phyloP scores from a whole-genome alignment of 2,329 filamentous ascomycete species.

The Zymoseptoria ardabiliae region DNA sequence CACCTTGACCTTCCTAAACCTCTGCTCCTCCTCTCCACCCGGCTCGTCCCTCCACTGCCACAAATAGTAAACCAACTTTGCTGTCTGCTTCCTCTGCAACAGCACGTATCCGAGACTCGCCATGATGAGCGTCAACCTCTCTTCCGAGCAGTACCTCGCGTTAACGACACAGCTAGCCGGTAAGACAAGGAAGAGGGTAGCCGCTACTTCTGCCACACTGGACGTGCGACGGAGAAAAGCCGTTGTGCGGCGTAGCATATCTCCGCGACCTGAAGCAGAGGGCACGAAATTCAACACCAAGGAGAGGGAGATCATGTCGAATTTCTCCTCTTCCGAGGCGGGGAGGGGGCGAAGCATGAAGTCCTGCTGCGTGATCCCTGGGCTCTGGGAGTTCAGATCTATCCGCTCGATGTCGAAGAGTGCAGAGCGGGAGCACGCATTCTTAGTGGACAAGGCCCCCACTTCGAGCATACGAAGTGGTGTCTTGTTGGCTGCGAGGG shows the following conservation, averaged over 20 bases:
- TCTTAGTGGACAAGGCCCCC: constrained; percentile 74
- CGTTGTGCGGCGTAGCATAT: constrained; percentile 74
- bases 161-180: constrained; percentile 84
- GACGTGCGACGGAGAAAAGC: constrained; percentile 53
- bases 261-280: constrained; percentile 63
- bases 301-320: constrained; percentile 87
- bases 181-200: constrained; percentile 71
- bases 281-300: constrained; percentile 93
- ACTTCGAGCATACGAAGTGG: constrained; percentile 71
- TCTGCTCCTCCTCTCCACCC: constrained; percentile 21
- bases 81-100: constrained; percentile 61
- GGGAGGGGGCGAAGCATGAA: constrained; percentile 87
- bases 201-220: constrained; percentile 8
- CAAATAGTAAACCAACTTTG: constrained; percentile 84
- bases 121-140: constrained; percentile 66
- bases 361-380: constrained; percentile 78
- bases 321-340: constrained; percentile 49
- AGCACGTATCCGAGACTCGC: constrained; percentile 63
- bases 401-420: constrained; percentile 72
- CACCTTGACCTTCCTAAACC: constrained; percentile 67
- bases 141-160: constrained; percentile 78
- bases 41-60: constrained; percentile 51
- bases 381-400: constrained; percentile 79
- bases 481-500: constrained; percentile 11
- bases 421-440: constrained; percentile 70